These are phyloP conservation scores for Microcos paniculata DNA, from an alignment of 345 rosid species.

Conservation along the genomic window DNA sequence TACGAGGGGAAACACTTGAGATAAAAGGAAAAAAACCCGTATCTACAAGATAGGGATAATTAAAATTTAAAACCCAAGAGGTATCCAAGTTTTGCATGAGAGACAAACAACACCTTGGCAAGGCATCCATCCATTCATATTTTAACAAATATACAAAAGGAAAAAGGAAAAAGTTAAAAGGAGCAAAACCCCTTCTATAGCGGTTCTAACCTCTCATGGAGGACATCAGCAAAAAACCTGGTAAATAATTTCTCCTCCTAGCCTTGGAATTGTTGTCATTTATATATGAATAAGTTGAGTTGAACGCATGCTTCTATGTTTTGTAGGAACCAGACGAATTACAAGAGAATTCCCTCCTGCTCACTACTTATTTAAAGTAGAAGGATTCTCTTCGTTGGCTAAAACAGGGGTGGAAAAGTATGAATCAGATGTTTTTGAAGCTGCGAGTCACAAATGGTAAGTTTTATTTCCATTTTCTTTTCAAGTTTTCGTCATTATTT, in stretches of 20 bases:
- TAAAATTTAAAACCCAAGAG: no score
- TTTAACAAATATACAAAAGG: no score
- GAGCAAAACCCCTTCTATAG: background rate
- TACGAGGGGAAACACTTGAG: background rate
- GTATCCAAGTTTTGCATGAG: no score
- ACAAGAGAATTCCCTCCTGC: conserved; percentile 27
- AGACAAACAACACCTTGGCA: no score
- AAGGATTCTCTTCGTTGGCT: conserved; percentile 28
- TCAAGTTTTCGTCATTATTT: background rate
- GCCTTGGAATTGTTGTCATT: background rate
- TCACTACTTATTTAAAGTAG: conserved; percentile 35
- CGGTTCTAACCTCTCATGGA: background rate
- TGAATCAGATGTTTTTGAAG: conserved; percentile 38
- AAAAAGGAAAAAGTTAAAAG: background rate
- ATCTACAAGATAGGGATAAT: no score
- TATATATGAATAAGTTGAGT: background rate
- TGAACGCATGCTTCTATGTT: background rate
- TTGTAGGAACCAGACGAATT: conserved; percentile 25
- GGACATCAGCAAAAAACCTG: conserved; percentile 2
- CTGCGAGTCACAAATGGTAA: conserved; percentile 42
- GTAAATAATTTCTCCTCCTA: background rate
- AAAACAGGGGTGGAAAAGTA: conserved; percentile 20
- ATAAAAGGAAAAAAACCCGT: no score
- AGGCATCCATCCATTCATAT: no score
- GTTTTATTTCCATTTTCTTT: no score